These are phyloP conservation scores for Acer campestre DNA, from an alignment of 345 rosid species.

Conservation along the genomic window DNA sequence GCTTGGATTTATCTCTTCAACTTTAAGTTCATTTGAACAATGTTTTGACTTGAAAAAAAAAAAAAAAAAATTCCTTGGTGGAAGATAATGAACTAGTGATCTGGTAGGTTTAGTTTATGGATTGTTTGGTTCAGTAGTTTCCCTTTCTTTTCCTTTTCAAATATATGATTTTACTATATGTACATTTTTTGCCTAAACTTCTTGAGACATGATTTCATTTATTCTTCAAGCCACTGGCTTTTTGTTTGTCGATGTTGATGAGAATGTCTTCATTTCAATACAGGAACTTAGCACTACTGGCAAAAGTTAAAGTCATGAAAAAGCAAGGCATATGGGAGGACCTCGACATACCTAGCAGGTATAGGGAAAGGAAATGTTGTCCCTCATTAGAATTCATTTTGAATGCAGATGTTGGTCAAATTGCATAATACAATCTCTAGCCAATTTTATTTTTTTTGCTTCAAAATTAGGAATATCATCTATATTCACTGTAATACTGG, in stretches of 20 bases:
- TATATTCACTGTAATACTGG: neutral
- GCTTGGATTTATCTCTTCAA: no score
- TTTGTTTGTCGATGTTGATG: neutral
- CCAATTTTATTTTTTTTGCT: neutral
- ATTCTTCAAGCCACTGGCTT: neutral
- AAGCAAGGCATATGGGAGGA: slow-evolving; percentile 63
- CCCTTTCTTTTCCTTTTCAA: neutral
- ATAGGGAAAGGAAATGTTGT: neutral
- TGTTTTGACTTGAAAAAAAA: no score
- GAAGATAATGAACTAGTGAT: no score
- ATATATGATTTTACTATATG: neutral
- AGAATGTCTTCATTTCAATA: slow-evolving; percentile 16
- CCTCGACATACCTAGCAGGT: slow-evolving; percentile 57
- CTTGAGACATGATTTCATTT: neutral
- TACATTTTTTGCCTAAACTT: neutral
- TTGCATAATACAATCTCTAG: neutral
- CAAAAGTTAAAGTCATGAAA: slow-evolving; percentile 58
- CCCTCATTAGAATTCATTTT: neutral
- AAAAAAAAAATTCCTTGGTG: no score
- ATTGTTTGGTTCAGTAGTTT: no score
- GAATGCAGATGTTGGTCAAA: neutral
- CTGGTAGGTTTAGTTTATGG: no score
- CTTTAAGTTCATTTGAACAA: no score
- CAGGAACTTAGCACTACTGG: slow-evolving; percentile 65
- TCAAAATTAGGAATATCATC: neutral